phyloP scores from a whole-genome alignment of 2,329 filamentous ascomycete species.

The Calonectria hongkongensis region DNA sequence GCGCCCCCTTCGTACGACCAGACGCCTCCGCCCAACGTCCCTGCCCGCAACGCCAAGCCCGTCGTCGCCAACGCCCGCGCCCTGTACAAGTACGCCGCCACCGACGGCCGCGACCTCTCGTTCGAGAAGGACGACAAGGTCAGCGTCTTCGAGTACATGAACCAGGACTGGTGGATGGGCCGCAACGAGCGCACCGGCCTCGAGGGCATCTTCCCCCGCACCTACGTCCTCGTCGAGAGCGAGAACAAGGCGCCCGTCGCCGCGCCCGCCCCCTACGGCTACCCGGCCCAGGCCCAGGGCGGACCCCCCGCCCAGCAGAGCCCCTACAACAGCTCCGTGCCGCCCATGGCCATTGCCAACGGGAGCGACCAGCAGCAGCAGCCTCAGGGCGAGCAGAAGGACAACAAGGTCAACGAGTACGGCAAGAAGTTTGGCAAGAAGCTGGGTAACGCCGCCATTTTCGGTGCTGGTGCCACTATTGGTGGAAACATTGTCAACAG shows the following conservation, averaged over 20 bases:
- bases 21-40: constrained; percentile 66
- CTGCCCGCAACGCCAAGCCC: constrained; percentile 68
- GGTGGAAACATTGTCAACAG: constrained; percentile 93
- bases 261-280: constrained; percentile 62
- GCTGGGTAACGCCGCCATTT: constrained; percentile 86
- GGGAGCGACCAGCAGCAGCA: constrained; percentile 64
- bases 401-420: constrained; percentile 80
- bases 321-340: constrained; percentile 82
- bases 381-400: constrained; percentile 62
- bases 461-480: constrained; percentile 93
- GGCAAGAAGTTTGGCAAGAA: constrained; percentile 99
- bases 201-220: constrained; percentile 96
- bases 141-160: constrained; percentile 92
- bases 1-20: constrained; percentile 72
- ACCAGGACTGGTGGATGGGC: constrained; percentile 97
- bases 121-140: constrained; percentile 89
- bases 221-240: constrained; percentile 86
- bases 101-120: constrained; percentile 87
- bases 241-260: constrained; percentile 68
- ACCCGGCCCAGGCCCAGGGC: constrained; percentile 61
- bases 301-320: constrained; percentile 70
- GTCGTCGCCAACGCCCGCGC: constrained; percentile 85
- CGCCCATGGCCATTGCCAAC: constrained; percentile 83
- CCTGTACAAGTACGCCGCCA: constrained; percentile 87
- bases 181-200: constrained; percentile 86